Evolutionary conservation across 371 early-diverging fungal genomes (phyloP), one percentile per base, ranked within the genome.

Genomic region (Mycotypha africana): DNA sequence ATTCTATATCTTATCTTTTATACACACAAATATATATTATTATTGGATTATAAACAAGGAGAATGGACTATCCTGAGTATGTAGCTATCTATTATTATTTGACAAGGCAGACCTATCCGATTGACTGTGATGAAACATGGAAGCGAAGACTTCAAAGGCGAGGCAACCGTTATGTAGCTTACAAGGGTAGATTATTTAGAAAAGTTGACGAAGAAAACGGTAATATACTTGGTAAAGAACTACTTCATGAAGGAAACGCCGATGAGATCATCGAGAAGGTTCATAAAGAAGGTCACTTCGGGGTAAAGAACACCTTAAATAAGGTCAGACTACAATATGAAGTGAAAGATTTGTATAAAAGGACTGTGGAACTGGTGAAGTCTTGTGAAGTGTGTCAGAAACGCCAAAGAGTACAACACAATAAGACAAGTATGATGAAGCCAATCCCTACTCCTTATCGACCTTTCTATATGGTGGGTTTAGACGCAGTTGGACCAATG

Each of bases 401-500:
- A 2, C 12, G 26, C 25, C 15, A 33, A 2, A 42, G 62, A 0
- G 19, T 51, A 12, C 34, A 52, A 47, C 58, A 55, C 23, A 32
- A 62, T 15, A 25, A 11, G 4, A 9, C 42, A 3, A 17, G 32
- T 10, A 38, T 47, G 0, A 58, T 49, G 22, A 49, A 39, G 8
- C 48, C 34, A 33, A 33, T 11, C 4, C 11, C n/a, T 5, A 33
- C 34, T 15, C n/a, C 52, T 14, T 6, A 12, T 1, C 38, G 20
- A 3, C 52, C 52, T 1, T 54, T 54, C 33, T 44, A 43, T 15
- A 51, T 47, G 50, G 42, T 51, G 2, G 46, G 48, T 1, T 43
- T 45, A n/a, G 51, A 54, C 42, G 48, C 48, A 2, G 48, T 60
- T 3, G 60, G 51, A 3, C 54, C 60, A 8, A 15, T 60, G 2